Evolutionary conservation across 768 basidiomycete species (phyloP).

Genomic region (Psilocybe cyanescens): DNA sequence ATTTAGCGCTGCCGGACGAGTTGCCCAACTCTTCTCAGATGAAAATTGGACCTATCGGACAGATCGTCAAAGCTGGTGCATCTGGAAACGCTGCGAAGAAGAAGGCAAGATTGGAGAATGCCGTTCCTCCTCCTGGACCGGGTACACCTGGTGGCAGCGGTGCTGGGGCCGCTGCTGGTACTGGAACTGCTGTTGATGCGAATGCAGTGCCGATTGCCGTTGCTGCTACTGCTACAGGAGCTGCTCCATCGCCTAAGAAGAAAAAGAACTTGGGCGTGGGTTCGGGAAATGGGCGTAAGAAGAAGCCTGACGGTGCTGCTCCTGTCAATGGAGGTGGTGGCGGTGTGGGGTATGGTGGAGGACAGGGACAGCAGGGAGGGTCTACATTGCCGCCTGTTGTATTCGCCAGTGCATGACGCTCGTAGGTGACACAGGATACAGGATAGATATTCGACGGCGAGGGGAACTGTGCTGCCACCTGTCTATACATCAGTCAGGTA

Average conservation of each 20-base stretch:
- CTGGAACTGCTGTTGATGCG: not conserved
- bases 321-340: conserved; percentile 2
- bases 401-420: conserved; percentile 30
- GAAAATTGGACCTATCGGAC: conserved; percentile 82
- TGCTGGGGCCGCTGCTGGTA: not conserved
- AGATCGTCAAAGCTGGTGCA: conserved; percentile 59
- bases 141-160: conserved; percentile 23
- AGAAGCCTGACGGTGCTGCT: conserved; percentile 32
- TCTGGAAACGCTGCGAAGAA: conserved; percentile 62
- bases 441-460: too few species aligned
- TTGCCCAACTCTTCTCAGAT: conserved; percentile 55
- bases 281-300: conserved; percentile 51
- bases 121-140: conserved; percentile 17
- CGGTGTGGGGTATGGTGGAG: conserved; percentile 9
- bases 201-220: not conserved
- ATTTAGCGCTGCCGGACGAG: conserved; percentile 66
- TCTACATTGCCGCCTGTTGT: conserved; percentile 30
- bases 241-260: conserved; percentile 39
- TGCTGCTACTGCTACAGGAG: conserved; percentile 6
- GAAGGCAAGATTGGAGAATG: conserved; percentile 38
- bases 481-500: too few species aligned
- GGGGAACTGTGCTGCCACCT: too few species aligned
- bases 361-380: conserved; percentile 19
- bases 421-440: too few species aligned
- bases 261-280: conserved; percentile 43